Evolutionary conservation across 768 basidiomycete genomes (phyloP).

Genomic region (Fibroporia radiculosa): DNA sequence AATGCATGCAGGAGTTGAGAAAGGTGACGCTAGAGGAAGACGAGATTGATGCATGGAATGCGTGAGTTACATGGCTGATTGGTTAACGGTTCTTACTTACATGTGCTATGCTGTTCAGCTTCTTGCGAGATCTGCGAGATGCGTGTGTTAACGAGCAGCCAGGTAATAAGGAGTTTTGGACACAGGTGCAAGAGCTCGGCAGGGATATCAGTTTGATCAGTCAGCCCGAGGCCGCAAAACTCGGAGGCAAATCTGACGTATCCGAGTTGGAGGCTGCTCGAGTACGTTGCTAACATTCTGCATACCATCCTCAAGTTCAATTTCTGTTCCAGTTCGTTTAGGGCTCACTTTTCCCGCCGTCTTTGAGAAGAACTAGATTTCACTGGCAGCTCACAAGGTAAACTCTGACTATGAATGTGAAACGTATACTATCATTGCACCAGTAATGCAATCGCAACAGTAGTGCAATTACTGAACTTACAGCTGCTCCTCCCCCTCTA

Average conservation of each 20-base stretch:
- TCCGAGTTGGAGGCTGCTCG: slow-evolving; percentile 45
- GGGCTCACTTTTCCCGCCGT: too few relatives aligned
- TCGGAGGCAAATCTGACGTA: slow-evolving; percentile 50
- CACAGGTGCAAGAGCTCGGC: slow-evolving; percentile 36
- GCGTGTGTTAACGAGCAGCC: slow-evolving; percentile 41
- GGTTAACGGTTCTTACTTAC: background rate
- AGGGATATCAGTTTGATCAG: slow-evolving; percentile 53
- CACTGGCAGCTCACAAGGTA: too few relatives aligned
- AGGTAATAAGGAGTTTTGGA: slow-evolving; percentile 69
- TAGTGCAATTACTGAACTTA: too few relatives aligned
- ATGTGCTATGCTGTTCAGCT: too few relatives aligned
- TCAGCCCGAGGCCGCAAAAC: slow-evolving; percentile 48
- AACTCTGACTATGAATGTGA: background rate
- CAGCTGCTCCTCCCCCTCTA: too few relatives aligned
- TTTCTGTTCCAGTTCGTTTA: background rate
- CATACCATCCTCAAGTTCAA: background rate
- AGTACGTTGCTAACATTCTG: slow-evolving; percentile 28
- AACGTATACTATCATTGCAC: background rate
- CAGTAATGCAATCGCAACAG: too few relatives aligned
- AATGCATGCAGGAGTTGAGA: slow-evolving; percentile 65
- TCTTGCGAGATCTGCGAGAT: slow-evolving; percentile 49
- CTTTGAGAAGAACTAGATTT: too few relatives aligned
- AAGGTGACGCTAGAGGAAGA: slow-evolving; percentile 66
- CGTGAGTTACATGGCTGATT: slow-evolving; percentile 31
- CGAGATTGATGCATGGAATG: slow-evolving; percentile 79